Base-by-base conservation (phyloP, 2,329 filamentous ascomycete species). In the Xylaria digitata region DNA sequence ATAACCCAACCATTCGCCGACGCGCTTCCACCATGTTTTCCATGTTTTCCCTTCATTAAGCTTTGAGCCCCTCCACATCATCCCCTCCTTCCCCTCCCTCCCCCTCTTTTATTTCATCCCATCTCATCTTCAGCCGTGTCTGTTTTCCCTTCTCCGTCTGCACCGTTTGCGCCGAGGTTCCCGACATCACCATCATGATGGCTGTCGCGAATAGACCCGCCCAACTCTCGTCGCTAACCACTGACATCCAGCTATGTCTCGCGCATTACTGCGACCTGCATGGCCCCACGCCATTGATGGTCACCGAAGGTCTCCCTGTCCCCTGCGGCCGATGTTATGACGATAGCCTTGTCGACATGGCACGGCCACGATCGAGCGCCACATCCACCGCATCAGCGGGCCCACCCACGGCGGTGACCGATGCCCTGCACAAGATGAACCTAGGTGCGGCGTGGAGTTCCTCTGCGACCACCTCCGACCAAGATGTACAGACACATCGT, bases 201-300 rank as follows among this genome's bases (percentile, higher is more conserved):
- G 71, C 73, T 56, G 61, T 73, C 52, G 65, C 70, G 53, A 69
- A 62, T 34, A 69, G 70, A 53, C 68, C 72, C 46, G 55, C 70
- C 34, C 60, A 72, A 49, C 72, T 74, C 43, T 71, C 75, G 40
- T 67, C 81, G 76, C 81, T 84, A 75, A 84, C 77, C 23, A 75
- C 77, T 17, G 73, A 76, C 56, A 71, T 87, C 65, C 85, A 91
- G 89, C 81, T 91, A 76, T 90, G 88, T 77, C 83, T 91, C 73
- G 89, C 89, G 74, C 89, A 91, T 77, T 91, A 90, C 76, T 91
- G 89, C 83, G 89, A 91, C 77, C 83, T 87, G 69, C 89, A 91
- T 79, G 89, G 89, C 69, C 89, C 89, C 55, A 91, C 89, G 53
- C 89, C 89, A 56, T 78, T 91, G 65, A 90, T 91, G 86, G 89